Conservation (phyloP, 352 stramenopile genomes). For the Globisporangium perplexum region DNA sequence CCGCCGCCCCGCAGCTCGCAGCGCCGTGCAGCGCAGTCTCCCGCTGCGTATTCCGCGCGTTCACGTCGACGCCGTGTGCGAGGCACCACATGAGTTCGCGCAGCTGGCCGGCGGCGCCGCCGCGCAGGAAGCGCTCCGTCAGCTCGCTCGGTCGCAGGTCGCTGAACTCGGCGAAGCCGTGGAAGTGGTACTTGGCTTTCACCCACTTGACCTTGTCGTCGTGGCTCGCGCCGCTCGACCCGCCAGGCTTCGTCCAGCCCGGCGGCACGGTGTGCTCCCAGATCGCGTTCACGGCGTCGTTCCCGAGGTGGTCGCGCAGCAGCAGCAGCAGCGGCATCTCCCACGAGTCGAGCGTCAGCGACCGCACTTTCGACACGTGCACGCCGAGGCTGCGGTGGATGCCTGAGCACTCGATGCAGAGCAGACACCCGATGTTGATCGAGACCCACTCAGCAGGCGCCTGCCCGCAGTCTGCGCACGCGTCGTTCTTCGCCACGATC, state of each 20-base stretch:
- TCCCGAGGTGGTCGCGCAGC: slow-evolving; percentile 64
- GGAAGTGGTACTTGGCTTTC: slow-evolving; percentile 83
- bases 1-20: slow-evolving; percentile 28
- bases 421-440: slow-evolving; percentile 94
- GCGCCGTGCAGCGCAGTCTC: slow-evolving; percentile 60
- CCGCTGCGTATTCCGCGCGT: slow-evolving; percentile 35
- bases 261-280: slow-evolving; percentile 57
- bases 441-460: slow-evolving; percentile 92
- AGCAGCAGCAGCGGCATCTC: slow-evolving; percentile 71
- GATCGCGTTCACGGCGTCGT: slow-evolving; percentile 56
- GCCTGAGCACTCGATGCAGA: slow-evolving; percentile 97
- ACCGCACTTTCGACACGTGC: slow-evolving; percentile 96
- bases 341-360: slow-evolving; percentile 86
- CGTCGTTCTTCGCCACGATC: slow-evolving; percentile 45
- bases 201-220: slow-evolving; percentile 81
- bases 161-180: slow-evolving; percentile 45
- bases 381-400: slow-evolving; percentile 96
- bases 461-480: slow-evolving; percentile 71
- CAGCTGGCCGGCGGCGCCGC: slow-evolving; percentile 30
- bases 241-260: slow-evolving; percentile 53
- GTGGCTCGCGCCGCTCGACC: slow-evolving; percentile 28
- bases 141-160: slow-evolving; percentile 25
- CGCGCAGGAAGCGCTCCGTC: slow-evolving; percentile 38
- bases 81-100: slow-evolving; percentile 72
- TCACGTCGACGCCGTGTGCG: slow-evolving; percentile 77